These are phyloP conservation scores for Arabidopsis arenosa DNA, from an alignment of 345 rosid genomes.

Conservation along the genomic window DNA sequence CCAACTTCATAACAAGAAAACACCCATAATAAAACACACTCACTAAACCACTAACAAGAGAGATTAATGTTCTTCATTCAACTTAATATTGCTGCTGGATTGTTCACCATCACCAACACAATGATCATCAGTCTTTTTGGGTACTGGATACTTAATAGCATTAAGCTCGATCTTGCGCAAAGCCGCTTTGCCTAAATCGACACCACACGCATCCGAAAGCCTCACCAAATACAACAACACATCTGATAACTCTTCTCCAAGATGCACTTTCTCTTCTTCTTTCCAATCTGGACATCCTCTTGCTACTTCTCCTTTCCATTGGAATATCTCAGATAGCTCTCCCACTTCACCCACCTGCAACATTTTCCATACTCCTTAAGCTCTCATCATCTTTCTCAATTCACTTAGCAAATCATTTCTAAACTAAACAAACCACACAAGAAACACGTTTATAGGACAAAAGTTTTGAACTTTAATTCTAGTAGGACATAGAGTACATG, in stretches of 20 bases:
- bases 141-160: constrained; percentile 81
- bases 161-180: constrained; percentile 74
- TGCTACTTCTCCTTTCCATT: constrained; percentile 96
- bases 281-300: constrained; percentile 83
- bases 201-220: constrained; percentile 83
- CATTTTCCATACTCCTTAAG: neutral
- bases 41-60: neutral
- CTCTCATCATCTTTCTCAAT: neutral
- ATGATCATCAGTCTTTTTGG: constrained; percentile 30
- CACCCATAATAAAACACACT: neutral
- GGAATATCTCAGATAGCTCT: constrained; percentile 91
- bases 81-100: constrained; percentile 19
- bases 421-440: constrained; percentile 7
- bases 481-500: neutral
- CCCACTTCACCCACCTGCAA: constrained; percentile 92
- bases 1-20: neutral
- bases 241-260: constrained; percentile 93
- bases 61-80: constrained; percentile 19
- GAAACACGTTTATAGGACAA: too few relatives aligned
- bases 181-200: constrained; percentile 85
- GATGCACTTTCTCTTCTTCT: constrained; percentile 83
- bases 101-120: constrained; percentile 29
- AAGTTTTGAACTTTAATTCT: constrained; percentile 6
- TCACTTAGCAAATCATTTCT: too few relatives aligned
- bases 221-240: constrained; percentile 86